Conservation (phyloP, 352 stramenopile genomes). For the Globisporangium ultimum region DNA sequence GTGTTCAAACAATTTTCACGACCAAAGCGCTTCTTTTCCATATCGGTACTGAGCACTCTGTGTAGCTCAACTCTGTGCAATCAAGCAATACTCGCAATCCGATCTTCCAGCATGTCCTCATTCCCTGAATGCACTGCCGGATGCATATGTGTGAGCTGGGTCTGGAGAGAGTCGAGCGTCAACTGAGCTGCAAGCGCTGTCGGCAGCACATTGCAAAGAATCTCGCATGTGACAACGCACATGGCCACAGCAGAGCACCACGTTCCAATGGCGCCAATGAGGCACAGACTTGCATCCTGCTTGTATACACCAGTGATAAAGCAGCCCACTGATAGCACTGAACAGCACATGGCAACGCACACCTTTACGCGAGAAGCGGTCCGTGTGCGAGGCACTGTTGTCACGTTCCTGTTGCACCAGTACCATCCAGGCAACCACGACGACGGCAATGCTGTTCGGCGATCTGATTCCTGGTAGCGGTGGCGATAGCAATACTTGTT, state of each 20-base stretch:
- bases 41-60: no score
- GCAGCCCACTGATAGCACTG: not conserved
- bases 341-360: slow-evolving; percentile 4
- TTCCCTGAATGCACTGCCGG: no score
- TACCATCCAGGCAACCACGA: not conserved
- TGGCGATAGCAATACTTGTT: slow-evolving; percentile 14
- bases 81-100: not conserved
- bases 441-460: not conserved
- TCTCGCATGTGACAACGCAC: slow-evolving; percentile 7
- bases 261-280: slow-evolving; percentile 6
- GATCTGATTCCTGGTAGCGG: not conserved
- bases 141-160: not conserved
- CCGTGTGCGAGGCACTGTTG: no score
- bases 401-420: no score
- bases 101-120: no score
- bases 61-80: not conserved
- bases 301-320: not conserved
- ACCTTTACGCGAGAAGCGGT: no score
- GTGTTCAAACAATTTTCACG: slow-evolving; percentile 4
- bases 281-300: slow-evolving; percentile 3
- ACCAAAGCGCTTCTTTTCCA: not conserved
- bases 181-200: slow-evolving; percentile 5
- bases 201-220: slow-evolving; percentile 4
- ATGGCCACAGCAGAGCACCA: slow-evolving; percentile 5
- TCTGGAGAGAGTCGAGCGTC: not conserved